Evolutionary conservation across 768 basidiomycete genomes (phyloP), one percentile per base, ranked within the genome.

Genomic region (Pleurotus salmoneostramineus): DNA sequence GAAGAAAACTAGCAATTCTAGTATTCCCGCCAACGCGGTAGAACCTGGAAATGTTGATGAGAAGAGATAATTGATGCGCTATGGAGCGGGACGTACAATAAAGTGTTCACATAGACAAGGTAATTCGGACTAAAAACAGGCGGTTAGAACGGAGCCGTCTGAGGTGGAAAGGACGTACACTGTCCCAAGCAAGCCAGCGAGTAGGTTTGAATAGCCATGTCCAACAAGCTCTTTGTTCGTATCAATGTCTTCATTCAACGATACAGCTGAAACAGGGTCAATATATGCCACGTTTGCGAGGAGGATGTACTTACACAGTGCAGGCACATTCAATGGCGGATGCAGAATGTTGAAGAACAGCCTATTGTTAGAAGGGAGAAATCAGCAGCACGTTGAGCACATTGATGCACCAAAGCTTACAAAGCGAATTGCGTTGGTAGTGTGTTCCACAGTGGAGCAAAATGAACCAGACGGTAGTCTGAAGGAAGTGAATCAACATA

Each of bases 391-490:
- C 21, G 21, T 27, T 27, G 21, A 27, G 21, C 21, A 27, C 21
- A 27, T 27, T 27, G 21, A 27, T 27, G 21, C 21, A 27, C 21
- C 21, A 27, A 27, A 27, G 21, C 21, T 27, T 27, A 27, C 85
- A 99, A 69, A 3, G 96, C 96, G 58, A 98, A 84, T 67, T 98
- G 96, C 1, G 95, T 98, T 3, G 96, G 95, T 66, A 99, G 73
- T 0, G 93, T 95, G 1, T 81, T 73, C 85, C 88, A 88, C 34
- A 99, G 75, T 0, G 88, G 83, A 3, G 66, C 71, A 73, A 84
- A 92, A 15, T 74, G 75, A 11, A 90, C 83, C 15, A 79, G 76
- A 11, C 67, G 65, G 60, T 83, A 80, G 65, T 95, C 91, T 92
- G 51, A 11, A 35, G 56, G 1, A n/a, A n/a, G 37, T 40, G 3